A percentile compares a stretch with the other conserved stretches of the same genome.
phyloP scores from a whole-genome alignment of 257 asterid genomes.

The Solanum pennellii region DNA sequence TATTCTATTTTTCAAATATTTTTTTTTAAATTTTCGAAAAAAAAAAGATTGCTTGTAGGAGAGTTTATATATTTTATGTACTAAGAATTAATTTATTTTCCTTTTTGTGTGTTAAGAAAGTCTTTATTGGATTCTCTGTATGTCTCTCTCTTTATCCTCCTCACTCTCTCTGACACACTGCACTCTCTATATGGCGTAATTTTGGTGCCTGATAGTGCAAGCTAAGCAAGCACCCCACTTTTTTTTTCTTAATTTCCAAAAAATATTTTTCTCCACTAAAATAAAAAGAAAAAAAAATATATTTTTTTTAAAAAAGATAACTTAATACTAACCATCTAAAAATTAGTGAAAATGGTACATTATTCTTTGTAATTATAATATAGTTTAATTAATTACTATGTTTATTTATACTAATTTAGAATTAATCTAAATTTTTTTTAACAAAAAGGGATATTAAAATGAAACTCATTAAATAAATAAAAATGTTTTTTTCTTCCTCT shows the following conservation, averaged over 20 bases:
- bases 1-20: background rate
- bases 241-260: background rate
- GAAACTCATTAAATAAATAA: background rate
- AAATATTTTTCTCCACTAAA: background rate
- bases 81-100: background rate
- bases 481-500: background rate
- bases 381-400: background rate
- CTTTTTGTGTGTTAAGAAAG: background rate
- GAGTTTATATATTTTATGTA: background rate
- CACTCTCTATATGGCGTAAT: slow-evolving; percentile 60
- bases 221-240: slow-evolving; percentile 71
- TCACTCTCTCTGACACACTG: slow-evolving; percentile 45
- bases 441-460: background rate
- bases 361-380: background rate
- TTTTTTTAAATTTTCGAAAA: background rate
- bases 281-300: background rate
- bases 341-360: background rate
- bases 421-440: background rate
- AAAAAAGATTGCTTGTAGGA: background rate
- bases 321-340: background rate
- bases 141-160: slow-evolving; percentile 20
- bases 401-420: background rate
- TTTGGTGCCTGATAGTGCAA: slow-evolving; percentile 89
- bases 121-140: background rate
- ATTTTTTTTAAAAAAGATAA: background rate